Percentiles rank a stretch among this genome's conserved stretches.
These are phyloP conservation scores for Prunus padus DNA, from an alignment of 306 rosid genomes.

Conservation along the genomic window DNA sequence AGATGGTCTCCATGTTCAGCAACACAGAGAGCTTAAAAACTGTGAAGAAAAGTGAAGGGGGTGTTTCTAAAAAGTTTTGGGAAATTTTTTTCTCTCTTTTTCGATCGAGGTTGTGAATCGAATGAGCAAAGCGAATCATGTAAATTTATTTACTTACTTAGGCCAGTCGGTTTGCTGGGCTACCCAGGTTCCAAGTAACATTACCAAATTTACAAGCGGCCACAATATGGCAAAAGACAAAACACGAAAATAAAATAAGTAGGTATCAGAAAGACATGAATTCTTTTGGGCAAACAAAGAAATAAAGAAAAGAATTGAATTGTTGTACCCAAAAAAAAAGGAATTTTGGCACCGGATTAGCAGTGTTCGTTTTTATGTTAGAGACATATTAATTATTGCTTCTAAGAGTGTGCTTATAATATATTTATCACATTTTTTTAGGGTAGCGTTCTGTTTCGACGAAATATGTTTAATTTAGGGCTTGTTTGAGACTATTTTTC, in stretches of 20 bases:
- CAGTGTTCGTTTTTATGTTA: neutral
- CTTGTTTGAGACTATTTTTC: too few species aligned
- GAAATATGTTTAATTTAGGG: too few species aligned
- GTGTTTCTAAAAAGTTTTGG: neutral
- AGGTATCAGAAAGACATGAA: neutral
- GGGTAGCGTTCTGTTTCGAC: too few species aligned
- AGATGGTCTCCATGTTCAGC: constrained; percentile 25
- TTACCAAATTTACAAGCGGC: neutral
- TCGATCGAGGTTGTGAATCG: neutral
- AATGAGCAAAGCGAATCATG: neutral
- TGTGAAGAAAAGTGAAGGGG: neutral
- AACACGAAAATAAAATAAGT: neutral
- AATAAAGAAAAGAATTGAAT: neutral
- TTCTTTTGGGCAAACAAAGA: too few species aligned
- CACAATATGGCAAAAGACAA: neutral
- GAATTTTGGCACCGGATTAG: neutral
- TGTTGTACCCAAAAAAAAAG: neutral
- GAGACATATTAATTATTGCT: neutral
- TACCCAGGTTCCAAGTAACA: constrained; percentile 16
- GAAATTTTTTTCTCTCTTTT: neutral
- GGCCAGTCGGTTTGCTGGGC: constrained; percentile 20
- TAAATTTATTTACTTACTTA: constrained; percentile 1
- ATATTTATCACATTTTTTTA: neutral
- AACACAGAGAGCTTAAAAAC: constrained; percentile 1
- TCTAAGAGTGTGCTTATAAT: neutral